Percentiles rank a stretch among this genome's conserved stretches.
Evolutionary conservation across 805 yeast genomes (phyloP).

Genomic region (Yarrowia sp.): DNA sequence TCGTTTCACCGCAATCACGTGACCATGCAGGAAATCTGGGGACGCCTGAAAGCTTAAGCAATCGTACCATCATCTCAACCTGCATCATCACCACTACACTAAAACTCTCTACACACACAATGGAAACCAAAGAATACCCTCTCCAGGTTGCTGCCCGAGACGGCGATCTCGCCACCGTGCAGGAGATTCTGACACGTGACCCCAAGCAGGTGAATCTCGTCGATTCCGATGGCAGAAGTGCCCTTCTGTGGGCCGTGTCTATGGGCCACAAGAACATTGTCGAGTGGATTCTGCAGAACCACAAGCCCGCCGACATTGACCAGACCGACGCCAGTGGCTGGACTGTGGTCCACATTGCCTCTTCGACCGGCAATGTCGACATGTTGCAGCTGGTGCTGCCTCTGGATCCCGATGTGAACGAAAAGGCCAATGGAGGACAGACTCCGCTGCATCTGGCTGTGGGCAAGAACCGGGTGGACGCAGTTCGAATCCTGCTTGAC

Average conservation of each 20-base stretch:
- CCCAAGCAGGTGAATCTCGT: constrained; percentile 57
- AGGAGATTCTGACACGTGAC: constrained; percentile 57
- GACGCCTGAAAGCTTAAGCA: constrained; percentile 8
- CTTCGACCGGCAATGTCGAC: constrained; percentile 69
- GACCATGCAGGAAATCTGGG: constrained; percentile 23
- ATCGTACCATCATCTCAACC: constrained; percentile 20
- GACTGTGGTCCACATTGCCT: constrained; percentile 86
- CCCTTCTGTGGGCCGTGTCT: constrained; percentile 90
- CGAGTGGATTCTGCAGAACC: constrained; percentile 50
- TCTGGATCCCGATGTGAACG: constrained; percentile 64
- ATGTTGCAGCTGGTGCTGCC: constrained; percentile 57
- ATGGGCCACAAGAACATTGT: constrained; percentile 60
- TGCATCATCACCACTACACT: background rate
- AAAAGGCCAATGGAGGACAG: constrained; percentile 69
- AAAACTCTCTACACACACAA: constrained; percentile 1
- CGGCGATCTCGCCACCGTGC: constrained; percentile 60
- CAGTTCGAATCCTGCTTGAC: constrained; percentile 62
- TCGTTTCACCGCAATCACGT: background rate
- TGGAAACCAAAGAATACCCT: constrained; percentile 41
- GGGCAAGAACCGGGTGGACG: constrained; percentile 65
- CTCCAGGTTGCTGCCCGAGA: constrained; percentile 65
- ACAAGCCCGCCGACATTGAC: constrained; percentile 62
- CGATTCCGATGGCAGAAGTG: constrained; percentile 80
- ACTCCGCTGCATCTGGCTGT: constrained; percentile 80
- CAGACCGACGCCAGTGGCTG: constrained; percentile 81